Base-by-base conservation (phyloP, 2,329 filamentous ascomycete genomes). In the Hawksworthiomyces lignivorus region DNA sequence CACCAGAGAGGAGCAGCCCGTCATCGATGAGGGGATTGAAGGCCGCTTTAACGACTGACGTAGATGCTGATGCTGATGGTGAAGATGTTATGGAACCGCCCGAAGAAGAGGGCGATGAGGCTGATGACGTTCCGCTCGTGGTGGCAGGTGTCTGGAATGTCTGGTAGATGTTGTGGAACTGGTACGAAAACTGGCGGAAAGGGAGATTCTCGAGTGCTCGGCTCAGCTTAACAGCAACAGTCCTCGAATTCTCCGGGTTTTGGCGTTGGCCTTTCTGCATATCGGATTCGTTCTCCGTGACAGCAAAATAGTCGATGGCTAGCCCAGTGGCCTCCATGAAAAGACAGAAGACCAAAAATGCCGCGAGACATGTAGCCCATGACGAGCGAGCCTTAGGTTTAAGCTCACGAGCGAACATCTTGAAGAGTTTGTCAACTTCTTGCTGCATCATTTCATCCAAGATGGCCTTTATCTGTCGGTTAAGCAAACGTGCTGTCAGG, bases 141-240 rank as follows among this genome's bases (percentile, higher is more conserved):
- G 65, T 64, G 4, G 62, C 62, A 47, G 75, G 70, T 49, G 62
- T 63, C 41, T 62, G 65, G 53, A 76, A 71, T 17, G 74, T 77
- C 61, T 76, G 72, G 51, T 75, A 78, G 43, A 75, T 64, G 52
- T 75, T 67, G 55, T 78, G 74, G 54, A 78, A 78, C 56, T 76
- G 73, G 48, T 72, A 75, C 4, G 70, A 71, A 51, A 78, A 76
- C 56, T 78, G 73, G 56, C 69, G 72, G 53, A 78, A 78, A 1
- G 74, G 74, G 61, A 77, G 61, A 49, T 75, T 74, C 53, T 78
- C 74, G 35, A 78, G 63, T 52, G 73, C 69, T 22, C 57, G 56
- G 57, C 68, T 73, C 22, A 70, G 57, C 7, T 60, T 57, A 33
- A 73, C 58, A n/a, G 69, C 72, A 24, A 65, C 62, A 7, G 56